Evolutionary conservation across 495 filamentous ascomycete genomes (phyloP), one percentile per base, ranked within the genome.

Genomic region (Eremomyces bilateralis): DNA sequence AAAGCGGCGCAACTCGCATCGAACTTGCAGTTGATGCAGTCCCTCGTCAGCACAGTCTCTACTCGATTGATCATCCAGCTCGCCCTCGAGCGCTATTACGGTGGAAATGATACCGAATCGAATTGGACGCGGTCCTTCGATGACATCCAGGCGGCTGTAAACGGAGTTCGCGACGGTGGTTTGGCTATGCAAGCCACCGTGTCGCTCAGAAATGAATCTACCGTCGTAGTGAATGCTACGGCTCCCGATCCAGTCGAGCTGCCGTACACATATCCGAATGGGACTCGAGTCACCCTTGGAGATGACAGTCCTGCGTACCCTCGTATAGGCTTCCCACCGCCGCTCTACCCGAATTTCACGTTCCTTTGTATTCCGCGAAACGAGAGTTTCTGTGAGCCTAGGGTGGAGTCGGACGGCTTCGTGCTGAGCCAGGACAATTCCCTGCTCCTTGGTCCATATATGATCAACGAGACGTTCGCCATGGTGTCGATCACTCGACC

Each of bases 1-100:
- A 92, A 91, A 52, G 73, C 82, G 18, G 69, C 75, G 15, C 73
- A 84, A 47, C 63, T 94, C 22, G 55, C 71, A n/a, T 71, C 73
- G 32, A 75, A 75, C 47, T 63, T 90, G 18, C 59, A 74, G 21
- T 61, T 85, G 27, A 67, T 84, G 39, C 69, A 81, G 53, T 65
- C 74, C 2, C 69, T 65, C 20, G 75, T 72, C 42, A 57, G 62
- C 28, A 67, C 69, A 36, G 71, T 79, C 32, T 53, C 71, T 11
- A 77, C 78, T 1, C 62, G 80, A 34, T 45, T 83, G 5, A 44
- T 77, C 13, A 54, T 84, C 1, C 80, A 85, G 41, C 41, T 53
- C 17, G 61, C 69, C 13, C 56, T 88, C 15, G 45, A 53, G 33
- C 52, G 61, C 0, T 83, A 78, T 45, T 73, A 81, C 47, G 24